These are phyloP conservation scores for Bolboschoenus planiculmis DNA, from an alignment of 176 grass and related monocot species.

Conservation along the genomic window DNA sequence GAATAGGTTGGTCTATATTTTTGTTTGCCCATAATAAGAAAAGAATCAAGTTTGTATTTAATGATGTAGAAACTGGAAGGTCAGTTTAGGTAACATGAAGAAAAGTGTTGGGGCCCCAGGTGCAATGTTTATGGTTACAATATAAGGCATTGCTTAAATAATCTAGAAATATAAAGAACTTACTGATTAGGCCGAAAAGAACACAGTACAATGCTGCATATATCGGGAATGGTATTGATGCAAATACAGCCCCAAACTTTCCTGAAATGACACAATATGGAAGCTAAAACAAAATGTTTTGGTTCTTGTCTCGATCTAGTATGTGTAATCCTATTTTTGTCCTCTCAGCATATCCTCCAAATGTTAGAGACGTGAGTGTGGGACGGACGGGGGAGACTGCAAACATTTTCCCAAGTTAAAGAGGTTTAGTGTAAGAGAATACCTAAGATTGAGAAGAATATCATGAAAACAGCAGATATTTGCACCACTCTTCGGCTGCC, in stretches of 20 bases:
- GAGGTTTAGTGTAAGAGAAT: neutral
- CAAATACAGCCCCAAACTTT: conserved; percentile 53
- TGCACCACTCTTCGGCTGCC: conserved; percentile 51
- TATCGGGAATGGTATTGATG: conserved; percentile 51
- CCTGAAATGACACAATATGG: conserved; percentile 27
- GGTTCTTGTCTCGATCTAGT: neutral
- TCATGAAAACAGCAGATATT: conserved; percentile 53
- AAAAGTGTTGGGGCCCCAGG: neutral
- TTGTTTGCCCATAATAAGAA: neutral
- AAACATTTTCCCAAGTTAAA: conserved; percentile 1
- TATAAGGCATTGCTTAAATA: conserved; percentile 1
- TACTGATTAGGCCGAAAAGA: conserved; percentile 44
- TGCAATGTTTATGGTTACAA: neutral
- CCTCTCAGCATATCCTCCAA: neutral
- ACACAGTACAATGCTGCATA: conserved; percentile 50
- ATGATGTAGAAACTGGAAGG: neutral
- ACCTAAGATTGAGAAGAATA: conserved; percentile 48
- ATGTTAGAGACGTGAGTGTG: neutral
- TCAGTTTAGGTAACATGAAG: neutral
- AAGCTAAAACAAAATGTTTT: neutral
- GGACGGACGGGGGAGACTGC: neutral
- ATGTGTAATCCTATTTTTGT: neutral
- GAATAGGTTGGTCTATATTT: neutral
- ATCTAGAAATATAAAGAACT: conserved; percentile 11
- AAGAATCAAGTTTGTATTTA: neutral